phyloP scores from a whole-genome alignment of 2,329 filamentous ascomycete species.

The Trichoderma sp. region DNA sequence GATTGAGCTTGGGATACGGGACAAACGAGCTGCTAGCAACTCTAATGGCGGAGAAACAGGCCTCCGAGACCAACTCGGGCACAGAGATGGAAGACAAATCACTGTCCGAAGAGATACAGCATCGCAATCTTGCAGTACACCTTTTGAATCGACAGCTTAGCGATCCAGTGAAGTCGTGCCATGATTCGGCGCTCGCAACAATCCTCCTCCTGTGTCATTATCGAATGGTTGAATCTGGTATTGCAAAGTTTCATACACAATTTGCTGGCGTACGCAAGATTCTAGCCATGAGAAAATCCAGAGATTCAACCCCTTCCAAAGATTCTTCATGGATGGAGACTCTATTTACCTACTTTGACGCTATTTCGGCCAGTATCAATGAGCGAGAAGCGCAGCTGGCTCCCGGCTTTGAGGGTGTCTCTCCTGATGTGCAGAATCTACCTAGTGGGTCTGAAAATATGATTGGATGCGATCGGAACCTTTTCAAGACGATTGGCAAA shows the following conservation, averaged over 20 bases:
- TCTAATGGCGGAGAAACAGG: slow-evolving; percentile 45
- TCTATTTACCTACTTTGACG: slow-evolving; percentile 92
- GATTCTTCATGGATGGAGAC: slow-evolving; percentile 88
- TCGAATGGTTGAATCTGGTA: slow-evolving; percentile 87
- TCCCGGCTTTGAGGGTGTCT: slow-evolving; percentile 59
- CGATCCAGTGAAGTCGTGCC: slow-evolving; percentile 68
- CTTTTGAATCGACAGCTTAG: slow-evolving; percentile 82
- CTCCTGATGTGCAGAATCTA: slow-evolving; percentile 47
- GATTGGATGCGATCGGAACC: slow-evolving; percentile 78
- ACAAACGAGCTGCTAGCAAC: slow-evolving; percentile 50
- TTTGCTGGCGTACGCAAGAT: slow-evolving; percentile 92
- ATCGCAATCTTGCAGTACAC: slow-evolving; percentile 74
- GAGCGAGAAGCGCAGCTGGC: slow-evolving; percentile 82
- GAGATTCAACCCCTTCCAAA: slow-evolving; percentile 49
- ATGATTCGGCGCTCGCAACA: slow-evolving; percentile 85
- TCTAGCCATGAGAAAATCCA: slow-evolving; percentile 62
- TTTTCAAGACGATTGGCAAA: slow-evolving; percentile 83
- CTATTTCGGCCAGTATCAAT: slow-evolving; percentile 87
- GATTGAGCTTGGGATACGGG: slow-evolving; percentile 59
- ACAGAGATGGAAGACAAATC: slow-evolving; percentile 60
- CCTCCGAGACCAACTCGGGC: slow-evolving; percentile 44
- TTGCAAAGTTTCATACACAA: slow-evolving; percentile 90
- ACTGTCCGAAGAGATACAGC: slow-evolving; percentile 77
- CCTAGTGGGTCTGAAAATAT: slow-evolving; percentile 73
- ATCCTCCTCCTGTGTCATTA: slow-evolving; percentile 87